Percentiles rank a stretch among this genome's conserved stretches.
These are phyloP conservation scores for Aureobasidium sp. DNA, from an alignment of 2,329 filamentous ascomycete species.

Conservation along the genomic window DNA sequence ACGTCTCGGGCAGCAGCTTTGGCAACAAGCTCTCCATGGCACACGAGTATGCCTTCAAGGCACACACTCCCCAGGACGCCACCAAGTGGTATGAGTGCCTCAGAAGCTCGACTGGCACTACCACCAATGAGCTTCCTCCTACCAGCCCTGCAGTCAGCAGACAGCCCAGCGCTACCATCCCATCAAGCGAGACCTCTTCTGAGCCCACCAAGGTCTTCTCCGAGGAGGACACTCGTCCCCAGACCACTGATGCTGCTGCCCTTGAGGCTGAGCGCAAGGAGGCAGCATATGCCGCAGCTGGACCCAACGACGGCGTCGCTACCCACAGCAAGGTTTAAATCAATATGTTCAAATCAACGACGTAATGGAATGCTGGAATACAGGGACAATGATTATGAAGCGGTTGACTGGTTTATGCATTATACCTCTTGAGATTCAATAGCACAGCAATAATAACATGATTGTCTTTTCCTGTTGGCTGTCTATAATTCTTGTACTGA, in stretches of 20 bases:
- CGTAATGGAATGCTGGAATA: not conserved
- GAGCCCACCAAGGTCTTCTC: constrained; percentile 10
- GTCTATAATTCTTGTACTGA: not conserved
- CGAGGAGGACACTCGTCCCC: constrained; percentile 5
- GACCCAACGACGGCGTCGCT: constrained; percentile 10
- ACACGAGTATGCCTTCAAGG: constrained; percentile 81
- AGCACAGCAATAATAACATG: constrained; percentile 5
- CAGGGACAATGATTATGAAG: constrained; percentile 3
- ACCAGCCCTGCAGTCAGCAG: constrained; percentile 25
- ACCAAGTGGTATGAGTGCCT: constrained; percentile 80
- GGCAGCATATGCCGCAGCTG: constrained; percentile 6
- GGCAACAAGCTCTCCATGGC: constrained; percentile 72
- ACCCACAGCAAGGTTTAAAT: constrained; percentile 9
- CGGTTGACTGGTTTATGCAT: not conserved
- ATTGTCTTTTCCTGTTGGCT: not conserved
- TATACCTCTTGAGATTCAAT: constrained; percentile 6
- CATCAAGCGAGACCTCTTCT: not conserved
- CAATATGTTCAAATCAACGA: not conserved
- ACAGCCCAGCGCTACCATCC: constrained; percentile 1
- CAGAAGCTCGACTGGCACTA: constrained; percentile 49
- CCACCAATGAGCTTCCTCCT: constrained; percentile 35
- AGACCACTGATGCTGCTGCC: constrained; percentile 6
- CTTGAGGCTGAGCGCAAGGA: constrained; percentile 18
- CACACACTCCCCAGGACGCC: constrained; percentile 71
- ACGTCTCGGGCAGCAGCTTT: constrained; percentile 68